Conservation (phyloP, 1,284 basidiomycete genomes). For the Cutaneotrichosporon sp. region DNA sequence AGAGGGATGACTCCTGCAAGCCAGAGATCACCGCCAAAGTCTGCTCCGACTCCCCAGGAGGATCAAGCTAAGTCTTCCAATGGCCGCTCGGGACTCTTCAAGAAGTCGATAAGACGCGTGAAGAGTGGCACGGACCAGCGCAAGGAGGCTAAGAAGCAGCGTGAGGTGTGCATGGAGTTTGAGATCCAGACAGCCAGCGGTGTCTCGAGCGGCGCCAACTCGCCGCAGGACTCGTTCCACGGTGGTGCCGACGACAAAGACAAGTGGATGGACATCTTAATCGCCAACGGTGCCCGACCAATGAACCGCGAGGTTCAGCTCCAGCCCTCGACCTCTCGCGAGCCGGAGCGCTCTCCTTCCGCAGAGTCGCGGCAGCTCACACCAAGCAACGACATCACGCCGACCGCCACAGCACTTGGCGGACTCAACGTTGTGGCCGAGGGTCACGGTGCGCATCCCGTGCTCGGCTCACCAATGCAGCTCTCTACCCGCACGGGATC, state of each 20-base stretch:
- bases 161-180: conserved; percentile 50
- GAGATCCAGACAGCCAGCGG: conserved; percentile 46
- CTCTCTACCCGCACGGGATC: neutral
- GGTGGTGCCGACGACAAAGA: conserved; percentile 52
- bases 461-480: conserved; percentile 13
- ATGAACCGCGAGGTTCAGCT: conserved; percentile 54
- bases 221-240: conserved; percentile 41
- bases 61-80: neutral
- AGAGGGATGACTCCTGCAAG: conserved; percentile 56
- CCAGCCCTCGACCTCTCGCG: conserved; percentile 4
- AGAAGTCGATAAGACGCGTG: conserved; percentile 32
- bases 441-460: conserved; percentile 7
- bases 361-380: neutral
- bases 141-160: conserved; percentile 47
- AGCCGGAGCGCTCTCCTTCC: neutral
- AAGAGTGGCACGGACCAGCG: conserved; percentile 36
- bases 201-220: conserved; percentile 38
- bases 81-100: conserved; percentile 27
- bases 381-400: conserved; percentile 18
- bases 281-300: conserved; percentile 63
- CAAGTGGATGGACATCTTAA: conserved; percentile 67
- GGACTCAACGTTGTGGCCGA: conserved; percentile 9
- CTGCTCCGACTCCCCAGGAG: conserved; percentile 5
- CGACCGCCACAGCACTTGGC: conserved; percentile 14
- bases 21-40: conserved; percentile 5